phyloP scores from a whole-genome alignment of 345 rosid species.

The Murraya paniculata region DNA sequence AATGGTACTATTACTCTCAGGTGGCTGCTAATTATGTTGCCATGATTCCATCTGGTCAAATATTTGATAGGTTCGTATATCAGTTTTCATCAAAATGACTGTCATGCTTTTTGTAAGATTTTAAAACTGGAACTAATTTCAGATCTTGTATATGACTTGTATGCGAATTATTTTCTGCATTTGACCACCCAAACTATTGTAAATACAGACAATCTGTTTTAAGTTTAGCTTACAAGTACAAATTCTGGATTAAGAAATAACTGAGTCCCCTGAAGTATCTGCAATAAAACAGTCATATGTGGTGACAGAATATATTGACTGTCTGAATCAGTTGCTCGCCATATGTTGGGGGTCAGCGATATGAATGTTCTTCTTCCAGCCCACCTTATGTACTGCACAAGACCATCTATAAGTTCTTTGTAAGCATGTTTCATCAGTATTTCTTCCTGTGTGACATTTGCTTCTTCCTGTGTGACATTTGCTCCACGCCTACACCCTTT shows the following conservation, averaged over 20 bases:
- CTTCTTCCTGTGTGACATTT: neutral
- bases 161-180: neutral
- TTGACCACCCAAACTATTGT: neutral
- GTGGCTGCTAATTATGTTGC: constrained; percentile 97
- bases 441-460: neutral
- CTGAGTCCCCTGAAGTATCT: neutral
- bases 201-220: neutral
- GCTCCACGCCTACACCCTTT: neutral
- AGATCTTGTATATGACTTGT: neutral
- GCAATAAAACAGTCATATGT: neutral
- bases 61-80: constrained; percentile 70
- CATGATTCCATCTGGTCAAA: constrained; percentile 93
- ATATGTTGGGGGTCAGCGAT: neutral
- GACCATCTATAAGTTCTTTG: neutral
- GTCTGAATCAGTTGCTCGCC: neutral
- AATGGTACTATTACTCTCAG: constrained; percentile 28
- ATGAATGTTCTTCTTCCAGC: neutral
- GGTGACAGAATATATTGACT: neutral
- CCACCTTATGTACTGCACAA: neutral
- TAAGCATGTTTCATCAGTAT: neutral
- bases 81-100: neutral
- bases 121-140: neutral
- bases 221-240: too few relatives aligned
- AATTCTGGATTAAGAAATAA: too few relatives aligned
- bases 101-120: neutral